Percentiles rank a stretch among this genome's conserved stretches.
Evolutionary conservation across 1,284 basidiomycete genomes (phyloP).

Genomic region (Puccinia triticina): DNA sequence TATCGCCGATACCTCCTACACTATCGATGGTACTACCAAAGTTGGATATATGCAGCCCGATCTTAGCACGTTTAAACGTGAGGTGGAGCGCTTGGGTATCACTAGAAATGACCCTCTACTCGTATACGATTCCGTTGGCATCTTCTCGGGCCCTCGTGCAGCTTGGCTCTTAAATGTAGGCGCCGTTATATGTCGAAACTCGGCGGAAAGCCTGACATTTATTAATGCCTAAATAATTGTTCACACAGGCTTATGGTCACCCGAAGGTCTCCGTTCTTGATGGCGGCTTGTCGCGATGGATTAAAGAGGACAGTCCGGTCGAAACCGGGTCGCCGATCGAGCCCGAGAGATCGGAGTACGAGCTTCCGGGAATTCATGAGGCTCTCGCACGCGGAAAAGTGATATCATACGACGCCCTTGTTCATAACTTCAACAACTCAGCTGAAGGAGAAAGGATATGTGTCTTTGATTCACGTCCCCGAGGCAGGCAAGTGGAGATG

Average conservation of each 20-base stretch:
- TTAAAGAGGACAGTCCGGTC: constrained; percentile 70
- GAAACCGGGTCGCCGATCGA: constrained; percentile 63
- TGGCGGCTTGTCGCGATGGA: constrained; percentile 85
- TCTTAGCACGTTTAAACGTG: constrained; percentile 8
- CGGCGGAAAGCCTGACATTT: not conserved
- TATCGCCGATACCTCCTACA: constrained; percentile 28
- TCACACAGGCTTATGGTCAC: constrained; percentile 74
- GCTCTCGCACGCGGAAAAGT: constrained; percentile 54
- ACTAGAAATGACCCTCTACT: constrained; percentile 43
- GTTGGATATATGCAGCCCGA: constrained; percentile 41
- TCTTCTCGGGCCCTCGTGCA: constrained; percentile 86
- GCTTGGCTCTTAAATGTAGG: constrained; percentile 70
- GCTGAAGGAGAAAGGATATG: not conserved
- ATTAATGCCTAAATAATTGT: too few species aligned
- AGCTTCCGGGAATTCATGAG: constrained; percentile 59
- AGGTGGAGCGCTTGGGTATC: constrained; percentile 25
- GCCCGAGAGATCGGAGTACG: constrained; percentile 54
- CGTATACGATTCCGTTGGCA: constrained; percentile 76
- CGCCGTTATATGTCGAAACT: not conserved
- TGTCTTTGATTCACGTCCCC: constrained; percentile 58
- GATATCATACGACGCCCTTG: constrained; percentile 54
- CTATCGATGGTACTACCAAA: not conserved
- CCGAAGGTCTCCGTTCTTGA: constrained; percentile 79
- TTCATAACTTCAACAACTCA: not conserved
- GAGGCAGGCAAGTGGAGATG: constrained; percentile 51